Evolutionary conservation across 352 stramenopile species (phyloP).

Genomic region (Globisporangium recalcitrans): DNA sequence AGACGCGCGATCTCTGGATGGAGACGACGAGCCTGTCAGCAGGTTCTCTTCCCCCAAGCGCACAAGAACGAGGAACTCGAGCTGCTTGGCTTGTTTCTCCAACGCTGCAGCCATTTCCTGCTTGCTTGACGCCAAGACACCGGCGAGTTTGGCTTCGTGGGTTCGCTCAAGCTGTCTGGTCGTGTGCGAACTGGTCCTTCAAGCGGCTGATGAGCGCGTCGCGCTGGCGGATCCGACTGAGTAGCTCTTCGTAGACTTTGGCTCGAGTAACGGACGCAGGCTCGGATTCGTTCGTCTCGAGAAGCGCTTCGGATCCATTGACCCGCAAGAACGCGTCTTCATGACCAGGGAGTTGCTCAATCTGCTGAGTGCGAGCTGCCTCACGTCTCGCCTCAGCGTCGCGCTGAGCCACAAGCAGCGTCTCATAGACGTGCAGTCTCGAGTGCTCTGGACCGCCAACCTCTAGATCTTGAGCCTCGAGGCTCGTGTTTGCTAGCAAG

Average conservation of each 20-base stretch:
- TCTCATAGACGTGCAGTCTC: conserved; percentile 11
- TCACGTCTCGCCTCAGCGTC: background rate
- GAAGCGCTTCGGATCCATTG: background rate
- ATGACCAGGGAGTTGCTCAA: conserved; percentile 19
- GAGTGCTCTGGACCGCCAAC: conserved; percentile 11
- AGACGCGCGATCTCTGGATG: background rate
- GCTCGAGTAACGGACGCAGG: background rate
- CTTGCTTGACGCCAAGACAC: conserved; percentile 8
- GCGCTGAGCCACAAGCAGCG: conserved; percentile 6
- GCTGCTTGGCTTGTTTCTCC: conserved; percentile 39
- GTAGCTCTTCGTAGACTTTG: conserved; percentile 13
- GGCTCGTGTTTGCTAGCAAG: background rate
- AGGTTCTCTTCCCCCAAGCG: conserved; percentile 11
- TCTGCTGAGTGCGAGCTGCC: conserved; percentile 14
- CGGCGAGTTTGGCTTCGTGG: conserved; percentile 1
- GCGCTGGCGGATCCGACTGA: background rate
- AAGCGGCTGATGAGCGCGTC: background rate
- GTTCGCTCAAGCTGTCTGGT: background rate
- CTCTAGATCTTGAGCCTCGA: background rate
- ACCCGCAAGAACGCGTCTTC: conserved; percentile 4
- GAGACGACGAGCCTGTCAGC: background rate
- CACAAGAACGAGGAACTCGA: conserved; percentile 34
- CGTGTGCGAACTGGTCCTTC: background rate
- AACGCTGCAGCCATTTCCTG: conserved; percentile 22
- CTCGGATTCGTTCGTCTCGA: background rate